Conservation (phyloP, 768 basidiomycete species). For the Leccinum variicolor region DNA sequence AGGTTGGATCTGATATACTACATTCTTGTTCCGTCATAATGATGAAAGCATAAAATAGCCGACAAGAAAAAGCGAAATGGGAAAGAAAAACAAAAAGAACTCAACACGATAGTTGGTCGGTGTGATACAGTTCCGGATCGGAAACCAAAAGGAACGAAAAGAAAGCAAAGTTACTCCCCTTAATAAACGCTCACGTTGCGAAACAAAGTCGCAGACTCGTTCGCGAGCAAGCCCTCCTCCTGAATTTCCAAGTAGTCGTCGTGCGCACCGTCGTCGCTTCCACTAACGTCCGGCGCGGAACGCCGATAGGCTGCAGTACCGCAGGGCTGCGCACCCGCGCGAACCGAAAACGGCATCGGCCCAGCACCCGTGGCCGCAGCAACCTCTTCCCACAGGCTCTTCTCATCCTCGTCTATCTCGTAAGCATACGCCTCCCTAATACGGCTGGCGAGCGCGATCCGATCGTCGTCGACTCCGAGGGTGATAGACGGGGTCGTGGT, state of each 20-base stretch:
- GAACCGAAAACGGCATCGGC: conserved; percentile 12
- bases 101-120: not conserved
- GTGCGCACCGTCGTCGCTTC: not conserved
- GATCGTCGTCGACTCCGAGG: conserved; percentile 2
- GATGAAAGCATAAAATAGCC: conserved; percentile 21
- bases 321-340: conserved; percentile 10
- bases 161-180: not conserved
- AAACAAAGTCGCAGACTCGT: conserved; percentile 16
- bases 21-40: conserved; percentile 14
- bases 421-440: conserved; percentile 17
- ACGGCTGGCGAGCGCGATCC: conserved; percentile 3
- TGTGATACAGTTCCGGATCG: not conserved
- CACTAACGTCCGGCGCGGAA: not conserved
- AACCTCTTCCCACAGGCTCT: conserved; percentile 28
- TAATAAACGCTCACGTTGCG: conserved; percentile 24
- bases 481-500: not conserved
- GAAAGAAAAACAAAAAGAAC: not conserved
- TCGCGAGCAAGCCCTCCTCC: conserved; percentile 17
- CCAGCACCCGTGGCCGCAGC: conserved; percentile 19
- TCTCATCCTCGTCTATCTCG: conserved; percentile 26
- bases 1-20: conserved; percentile 6
- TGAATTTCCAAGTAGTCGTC: conserved; percentile 12
- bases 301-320: not conserved
- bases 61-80: not conserved
- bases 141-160: not conserved